phyloP scores from a whole-genome alignment of 106 monocot species.

The Triglochin maritima region DNA sequence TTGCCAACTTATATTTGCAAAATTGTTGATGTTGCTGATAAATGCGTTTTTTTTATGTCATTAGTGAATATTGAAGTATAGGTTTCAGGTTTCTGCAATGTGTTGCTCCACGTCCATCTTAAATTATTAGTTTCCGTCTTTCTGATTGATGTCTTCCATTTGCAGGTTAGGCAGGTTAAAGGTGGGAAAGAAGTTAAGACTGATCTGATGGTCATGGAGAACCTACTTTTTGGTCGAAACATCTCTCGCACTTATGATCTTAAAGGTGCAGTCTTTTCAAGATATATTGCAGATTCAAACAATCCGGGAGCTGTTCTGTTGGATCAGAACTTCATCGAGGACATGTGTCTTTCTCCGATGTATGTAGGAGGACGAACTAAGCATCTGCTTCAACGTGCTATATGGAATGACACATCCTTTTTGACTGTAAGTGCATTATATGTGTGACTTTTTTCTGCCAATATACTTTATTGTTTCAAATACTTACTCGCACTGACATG shows the following conservation, averaged over 20 bases:
- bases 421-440: slow-evolving; percentile 56
- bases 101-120: not conserved
- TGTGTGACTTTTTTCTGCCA: not conserved
- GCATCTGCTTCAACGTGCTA: slow-evolving; percentile 74
- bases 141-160: not conserved
- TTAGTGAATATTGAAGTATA: not conserved
- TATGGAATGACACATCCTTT: slow-evolving; percentile 98
- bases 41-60: not conserved
- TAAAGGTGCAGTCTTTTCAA: slow-evolving; percentile 75
- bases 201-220: slow-evolving; percentile 97
- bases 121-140: not conserved
- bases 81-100: not conserved
- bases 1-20: not conserved
- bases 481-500: not conserved
- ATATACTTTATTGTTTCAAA: not conserved
- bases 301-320: slow-evolving; percentile 36
- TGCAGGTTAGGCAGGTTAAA: slow-evolving; percentile 62
- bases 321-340: slow-evolving; percentile 88
- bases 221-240: slow-evolving; percentile 66
- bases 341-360: slow-evolving; percentile 73
- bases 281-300: slow-evolving; percentile 45
- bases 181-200: slow-evolving; percentile 60
- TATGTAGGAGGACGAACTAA: slow-evolving; percentile 72
- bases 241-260: slow-evolving; percentile 86
- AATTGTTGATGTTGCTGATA: not conserved